phyloP scores from a whole-genome alignment of 352 stramenopile species.

The Saprolegnia parasitica region DNA sequence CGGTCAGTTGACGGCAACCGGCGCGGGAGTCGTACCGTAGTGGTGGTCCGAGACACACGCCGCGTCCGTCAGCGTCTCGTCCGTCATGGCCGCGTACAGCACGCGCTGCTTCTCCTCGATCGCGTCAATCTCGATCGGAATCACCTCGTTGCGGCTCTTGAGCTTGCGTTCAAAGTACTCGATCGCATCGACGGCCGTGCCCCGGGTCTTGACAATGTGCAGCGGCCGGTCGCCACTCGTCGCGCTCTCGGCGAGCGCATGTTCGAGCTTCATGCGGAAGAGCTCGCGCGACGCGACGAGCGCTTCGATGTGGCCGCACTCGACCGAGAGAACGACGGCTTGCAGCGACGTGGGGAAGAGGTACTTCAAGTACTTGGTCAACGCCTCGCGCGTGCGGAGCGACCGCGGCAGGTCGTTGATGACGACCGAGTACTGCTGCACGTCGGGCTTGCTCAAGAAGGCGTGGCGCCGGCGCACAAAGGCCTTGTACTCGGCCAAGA shows the following conservation, averaged over 20 bases:
- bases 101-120: slow-evolving; percentile 64
- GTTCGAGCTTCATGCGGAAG: slow-evolving; percentile 63
- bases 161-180: slow-evolving; percentile 65
- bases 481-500: slow-evolving; percentile 64
- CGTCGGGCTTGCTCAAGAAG: slow-evolving; percentile 54
- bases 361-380: slow-evolving; percentile 70
- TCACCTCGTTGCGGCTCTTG: slow-evolving; percentile 60
- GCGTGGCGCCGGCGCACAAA: slow-evolving; percentile 72
- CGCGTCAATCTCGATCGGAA: slow-evolving; percentile 68
- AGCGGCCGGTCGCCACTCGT: slow-evolving; percentile 53
- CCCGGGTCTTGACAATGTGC: slow-evolving; percentile 37
- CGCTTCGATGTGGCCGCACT: slow-evolving; percentile 70
- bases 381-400: slow-evolving; percentile 64
- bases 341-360: slow-evolving; percentile 68
- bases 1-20: not conserved
- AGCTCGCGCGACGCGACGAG: slow-evolving; percentile 62
- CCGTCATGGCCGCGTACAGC: slow-evolving; percentile 49
- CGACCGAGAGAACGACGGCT: slow-evolving; percentile 65
- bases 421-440: slow-evolving; percentile 76
- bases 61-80: slow-evolving; percentile 30
- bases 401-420: slow-evolving; percentile 69
- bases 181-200: slow-evolving; percentile 57
- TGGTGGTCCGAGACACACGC: slow-evolving; percentile 30
- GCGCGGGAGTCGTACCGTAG: not conserved
- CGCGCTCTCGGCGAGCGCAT: slow-evolving; percentile 55